phyloP scores from a whole-genome alignment of 2,329 filamentous ascomycete genomes.

The Ophiostoma perfectum region DNA sequence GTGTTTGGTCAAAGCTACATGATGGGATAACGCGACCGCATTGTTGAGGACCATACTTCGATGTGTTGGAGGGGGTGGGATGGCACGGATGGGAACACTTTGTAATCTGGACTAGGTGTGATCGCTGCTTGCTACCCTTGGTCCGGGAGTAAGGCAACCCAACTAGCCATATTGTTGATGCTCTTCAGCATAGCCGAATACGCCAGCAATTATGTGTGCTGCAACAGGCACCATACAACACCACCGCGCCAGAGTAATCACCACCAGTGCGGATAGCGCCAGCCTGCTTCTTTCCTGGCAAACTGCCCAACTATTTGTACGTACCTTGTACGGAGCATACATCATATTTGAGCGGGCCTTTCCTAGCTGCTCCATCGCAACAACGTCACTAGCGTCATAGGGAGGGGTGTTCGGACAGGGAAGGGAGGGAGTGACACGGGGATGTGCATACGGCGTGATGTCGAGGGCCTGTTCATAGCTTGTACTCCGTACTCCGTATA shows the following conservation, averaged over 20 bases:
- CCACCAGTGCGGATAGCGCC: neutral
- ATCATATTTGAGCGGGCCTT: conserved; percentile 9
- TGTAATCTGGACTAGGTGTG: neutral
- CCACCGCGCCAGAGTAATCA: neutral
- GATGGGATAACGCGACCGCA: conserved; percentile 14
- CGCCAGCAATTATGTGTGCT: neutral
- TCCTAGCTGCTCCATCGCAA: conserved; percentile 2
- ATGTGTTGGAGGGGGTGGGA: neutral
- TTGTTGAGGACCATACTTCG: neutral
- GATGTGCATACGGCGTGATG: neutral
- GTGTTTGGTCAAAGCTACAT: conserved; percentile 11
- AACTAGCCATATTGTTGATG: neutral
- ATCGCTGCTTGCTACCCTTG: neutral
- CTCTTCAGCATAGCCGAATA: neutral
- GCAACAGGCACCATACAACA: neutral
- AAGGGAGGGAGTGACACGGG: neutral
- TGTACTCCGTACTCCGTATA: neutral
- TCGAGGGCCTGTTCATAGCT: neutral
- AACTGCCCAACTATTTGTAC: neutral
- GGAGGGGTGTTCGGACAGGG: neutral
- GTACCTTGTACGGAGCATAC: neutral
- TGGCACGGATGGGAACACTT: neutral
- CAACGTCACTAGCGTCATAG: conserved; percentile 11
- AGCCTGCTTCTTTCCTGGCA: neutral
- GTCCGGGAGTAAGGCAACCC: neutral